Evolutionary conservation across 257 asterid species (phyloP).

Genomic region (Solanum tacnaense): DNA sequence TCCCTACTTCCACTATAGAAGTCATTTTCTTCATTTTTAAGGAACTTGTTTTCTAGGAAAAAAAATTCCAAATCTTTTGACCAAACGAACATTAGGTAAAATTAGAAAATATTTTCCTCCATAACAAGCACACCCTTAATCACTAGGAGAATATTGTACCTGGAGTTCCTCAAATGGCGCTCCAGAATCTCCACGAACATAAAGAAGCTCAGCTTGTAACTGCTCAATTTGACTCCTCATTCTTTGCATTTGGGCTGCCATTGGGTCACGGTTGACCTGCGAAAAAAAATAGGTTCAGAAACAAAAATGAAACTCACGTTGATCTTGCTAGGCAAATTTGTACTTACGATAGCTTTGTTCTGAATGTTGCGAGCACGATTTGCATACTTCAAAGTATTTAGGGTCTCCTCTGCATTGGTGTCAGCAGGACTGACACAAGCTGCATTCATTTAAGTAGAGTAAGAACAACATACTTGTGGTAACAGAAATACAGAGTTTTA

Average conservation of each 20-base stretch:
- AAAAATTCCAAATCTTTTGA: neutral
- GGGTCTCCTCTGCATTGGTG: slow-evolving; percentile 88
- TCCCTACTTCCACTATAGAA: neutral
- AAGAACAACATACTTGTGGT: neutral
- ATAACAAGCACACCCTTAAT: neutral
- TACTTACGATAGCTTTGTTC: slow-evolving; percentile 84
- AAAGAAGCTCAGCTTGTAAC: slow-evolving; percentile 81
- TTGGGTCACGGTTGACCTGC: slow-evolving; percentile 88
- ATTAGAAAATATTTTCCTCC: neutral
- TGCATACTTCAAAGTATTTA: slow-evolving; percentile 88
- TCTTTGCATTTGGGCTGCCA: slow-evolving; percentile 66
- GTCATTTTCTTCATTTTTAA: neutral
- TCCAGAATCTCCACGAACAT: slow-evolving; percentile 62
- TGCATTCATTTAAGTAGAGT: slow-evolving; percentile 10
- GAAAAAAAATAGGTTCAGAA: neutral
- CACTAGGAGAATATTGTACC: slow-evolving; percentile 22
- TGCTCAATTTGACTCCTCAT: slow-evolving; percentile 90
- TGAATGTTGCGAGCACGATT: slow-evolving; percentile 94
- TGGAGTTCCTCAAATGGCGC: slow-evolving; percentile 76
- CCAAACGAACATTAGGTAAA: neutral
- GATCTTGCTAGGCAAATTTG: neutral
- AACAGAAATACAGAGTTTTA: neutral
- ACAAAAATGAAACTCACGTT: neutral
- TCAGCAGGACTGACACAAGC: slow-evolving; percentile 98
- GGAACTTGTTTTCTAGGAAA: neutral